These are phyloP conservation scores for Plasmodium gallinaceum DNA, from an alignment of 169 alveolate species.

Conservation along the genomic window DNA sequence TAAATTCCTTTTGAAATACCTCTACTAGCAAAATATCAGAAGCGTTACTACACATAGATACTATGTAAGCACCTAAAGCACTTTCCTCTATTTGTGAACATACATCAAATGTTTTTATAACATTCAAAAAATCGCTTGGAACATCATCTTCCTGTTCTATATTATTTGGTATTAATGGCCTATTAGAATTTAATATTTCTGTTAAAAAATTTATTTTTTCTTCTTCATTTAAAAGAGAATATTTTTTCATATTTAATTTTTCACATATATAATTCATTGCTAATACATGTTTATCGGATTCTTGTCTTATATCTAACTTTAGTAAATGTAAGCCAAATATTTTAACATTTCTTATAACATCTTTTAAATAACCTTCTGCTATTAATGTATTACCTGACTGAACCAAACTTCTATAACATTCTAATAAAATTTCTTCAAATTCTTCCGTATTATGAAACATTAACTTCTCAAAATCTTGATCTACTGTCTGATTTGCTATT, in stretches of 20 bases:
- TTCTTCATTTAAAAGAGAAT: slow-evolving; percentile 81
- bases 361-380: slow-evolving; percentile 81
- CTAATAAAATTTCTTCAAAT: slow-evolving; percentile 81
- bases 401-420: slow-evolving; percentile 80
- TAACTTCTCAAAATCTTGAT: slow-evolving; percentile 39
- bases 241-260: slow-evolving; percentile 79
- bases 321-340: slow-evolving; percentile 86
- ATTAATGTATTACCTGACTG: slow-evolving; percentile 81
- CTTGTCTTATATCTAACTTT: slow-evolving; percentile 89
- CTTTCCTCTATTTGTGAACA: slow-evolving; percentile 86
- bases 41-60: slow-evolving; percentile 88
- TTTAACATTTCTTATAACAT: slow-evolving; percentile 81
- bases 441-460: slow-evolving; percentile 78
- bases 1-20: slow-evolving; percentile 78
- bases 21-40: slow-evolving; percentile 88
- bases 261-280: slow-evolving; percentile 83
- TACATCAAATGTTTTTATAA: slow-evolving; percentile 83
- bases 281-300: slow-evolving; percentile 83
- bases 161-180: slow-evolving; percentile 83
- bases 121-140: slow-evolving; percentile 78
- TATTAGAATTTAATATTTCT: slow-evolving; percentile 77
- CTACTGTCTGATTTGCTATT: slow-evolving; percentile 36
- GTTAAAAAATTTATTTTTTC: slow-evolving; percentile 79
- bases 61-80: slow-evolving; percentile 87
- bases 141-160: slow-evolving; percentile 79